Evolutionary conservation across 768 basidiomycete genomes (phyloP).

Genomic region (Amanita pseudoporphyria): DNA sequence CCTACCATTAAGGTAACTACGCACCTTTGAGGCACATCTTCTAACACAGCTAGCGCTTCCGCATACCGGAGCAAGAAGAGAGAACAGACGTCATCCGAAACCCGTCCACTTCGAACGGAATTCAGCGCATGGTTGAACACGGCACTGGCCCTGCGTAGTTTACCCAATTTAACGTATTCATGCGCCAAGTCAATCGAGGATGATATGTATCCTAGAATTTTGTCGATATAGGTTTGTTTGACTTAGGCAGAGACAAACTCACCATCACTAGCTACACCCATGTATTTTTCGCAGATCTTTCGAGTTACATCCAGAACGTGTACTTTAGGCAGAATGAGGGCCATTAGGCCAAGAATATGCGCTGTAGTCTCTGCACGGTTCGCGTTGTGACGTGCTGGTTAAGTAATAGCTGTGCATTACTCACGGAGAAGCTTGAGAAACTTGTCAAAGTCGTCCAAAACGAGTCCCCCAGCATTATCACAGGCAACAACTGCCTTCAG

Average conservation of each 20-base stretch:
- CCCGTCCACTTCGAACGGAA: constrained; percentile 30
- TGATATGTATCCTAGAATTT: constrained; percentile 42
- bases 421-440: constrained; percentile 46
- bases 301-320: constrained; percentile 57
- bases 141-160: constrained; percentile 49
- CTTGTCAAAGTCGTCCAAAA: constrained; percentile 31
- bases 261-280: constrained; percentile 39
- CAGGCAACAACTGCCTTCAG: constrained; percentile 12
- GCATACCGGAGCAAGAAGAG: constrained; percentile 57
- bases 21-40: constrained; percentile 54
- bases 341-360: constrained; percentile 61
- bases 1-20: neutral
- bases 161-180: constrained; percentile 76
- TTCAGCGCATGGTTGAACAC: constrained; percentile 55
- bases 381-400: neutral
- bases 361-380: constrained; percentile 38
- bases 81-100: constrained; percentile 43
- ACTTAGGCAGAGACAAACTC: constrained; percentile 10
- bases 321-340: constrained; percentile 54
- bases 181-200: constrained; percentile 65
- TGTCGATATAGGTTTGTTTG: neutral
- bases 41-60: constrained; percentile 50
- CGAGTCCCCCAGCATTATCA: constrained; percentile 3
- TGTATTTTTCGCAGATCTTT: constrained; percentile 44
- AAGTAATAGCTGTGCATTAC: constrained; percentile 14